Percentiles rank a stretch among this genome's conserved stretches.
These are phyloP conservation scores for Aspergillus glaucus DNA, from an alignment of 2,329 filamentous ascomycete genomes.

Conservation along the genomic window DNA sequence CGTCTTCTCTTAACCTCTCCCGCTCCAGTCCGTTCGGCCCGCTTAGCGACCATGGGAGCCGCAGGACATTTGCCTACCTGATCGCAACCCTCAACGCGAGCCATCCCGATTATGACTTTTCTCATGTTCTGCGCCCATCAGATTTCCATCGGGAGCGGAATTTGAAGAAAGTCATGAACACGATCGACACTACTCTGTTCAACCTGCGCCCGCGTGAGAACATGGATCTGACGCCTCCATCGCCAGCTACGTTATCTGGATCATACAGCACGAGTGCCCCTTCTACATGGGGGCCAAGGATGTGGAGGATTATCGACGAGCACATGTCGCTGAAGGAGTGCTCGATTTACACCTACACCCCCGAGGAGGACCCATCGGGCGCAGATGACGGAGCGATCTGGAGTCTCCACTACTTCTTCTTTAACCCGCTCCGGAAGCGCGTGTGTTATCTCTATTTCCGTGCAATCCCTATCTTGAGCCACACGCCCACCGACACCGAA, in stretches of 20 bases:
- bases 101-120: constrained; percentile 96
- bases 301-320: constrained; percentile 88
- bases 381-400: constrained; percentile 92
- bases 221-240: constrained; percentile 35
- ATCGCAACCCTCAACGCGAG: constrained; percentile 96
- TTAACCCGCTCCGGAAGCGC: constrained; percentile 85
- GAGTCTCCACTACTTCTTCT: constrained; percentile 96
- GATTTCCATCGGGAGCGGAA: constrained; percentile 85
- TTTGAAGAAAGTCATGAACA: constrained; percentile 74
- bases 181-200: constrained; percentile 78
- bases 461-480: constrained; percentile 65
- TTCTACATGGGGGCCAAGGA: constrained; percentile 75
- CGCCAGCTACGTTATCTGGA: constrained; percentile 37
- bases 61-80: constrained; percentile 88
- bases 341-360: constrained; percentile 81
- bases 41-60: constrained; percentile 78
- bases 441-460: constrained; percentile 92
- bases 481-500: constrained; percentile 57
- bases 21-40: constrained; percentile 88
- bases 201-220: constrained; percentile 66
- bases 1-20: constrained; percentile 63
- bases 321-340: constrained; percentile 91
- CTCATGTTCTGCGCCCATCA: constrained; percentile 75
- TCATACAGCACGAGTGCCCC: constrained; percentile 46
- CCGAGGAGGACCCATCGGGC: constrained; percentile 83